phyloP scores from a whole-genome alignment of 176 grass and related monocot genomes.

The Carex cristatella region DNA sequence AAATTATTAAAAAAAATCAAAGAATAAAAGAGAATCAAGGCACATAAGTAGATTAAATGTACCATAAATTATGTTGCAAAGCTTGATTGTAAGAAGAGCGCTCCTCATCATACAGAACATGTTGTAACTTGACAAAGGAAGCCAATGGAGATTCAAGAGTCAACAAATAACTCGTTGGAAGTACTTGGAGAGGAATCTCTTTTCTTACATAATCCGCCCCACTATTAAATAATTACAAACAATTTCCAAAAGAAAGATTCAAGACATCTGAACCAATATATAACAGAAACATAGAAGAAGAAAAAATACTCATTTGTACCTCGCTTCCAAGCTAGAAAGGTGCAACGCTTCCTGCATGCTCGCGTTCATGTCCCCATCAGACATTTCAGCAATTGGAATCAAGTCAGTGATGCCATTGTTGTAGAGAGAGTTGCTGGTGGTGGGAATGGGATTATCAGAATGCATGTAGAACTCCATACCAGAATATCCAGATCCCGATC shows the following conservation, averaged over 20 bases:
- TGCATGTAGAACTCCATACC: conserved; percentile 59
- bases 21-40: neutral
- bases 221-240: conserved; percentile 44
- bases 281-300: conserved; percentile 11
- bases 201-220: conserved; percentile 87
- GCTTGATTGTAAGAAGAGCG: conserved; percentile 94
- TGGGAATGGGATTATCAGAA: conserved; percentile 38
- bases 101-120: conserved; percentile 87
- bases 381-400: conserved; percentile 32
- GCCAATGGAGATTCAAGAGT: conserved; percentile 64
- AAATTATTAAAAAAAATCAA: neutral
- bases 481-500: conserved; percentile 44
- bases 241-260: neutral
- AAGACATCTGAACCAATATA: neutral
- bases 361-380: conserved; percentile 79
- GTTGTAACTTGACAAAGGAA: conserved; percentile 81
- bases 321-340: conserved; percentile 82
- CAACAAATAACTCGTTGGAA: conserved; percentile 62
- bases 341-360: conserved; percentile 93
- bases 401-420: conserved; percentile 33
- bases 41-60: conserved; percentile 2
- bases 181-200: conserved; percentile 60
- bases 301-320: conserved; percentile 37
- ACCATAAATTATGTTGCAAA: conserved; percentile 74
- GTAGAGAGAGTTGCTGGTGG: conserved; percentile 27